Evolutionary conservation across 208 protist genomes (phyloP), one percentile per base, ranked within the genome.

Genomic region (Crithidia thermophila): DNA sequence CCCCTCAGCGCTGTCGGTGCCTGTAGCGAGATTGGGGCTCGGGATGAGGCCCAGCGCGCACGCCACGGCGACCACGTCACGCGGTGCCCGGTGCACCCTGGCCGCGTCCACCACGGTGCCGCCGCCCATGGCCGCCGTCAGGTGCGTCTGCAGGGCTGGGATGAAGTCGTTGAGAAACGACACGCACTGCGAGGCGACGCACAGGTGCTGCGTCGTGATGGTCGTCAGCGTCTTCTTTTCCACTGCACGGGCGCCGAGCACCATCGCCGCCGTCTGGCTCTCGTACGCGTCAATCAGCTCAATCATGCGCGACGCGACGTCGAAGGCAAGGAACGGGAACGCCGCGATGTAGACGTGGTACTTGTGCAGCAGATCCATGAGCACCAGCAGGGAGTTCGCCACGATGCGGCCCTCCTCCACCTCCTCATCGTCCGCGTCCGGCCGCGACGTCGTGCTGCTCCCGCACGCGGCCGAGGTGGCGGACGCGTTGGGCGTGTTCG

Each of bases 261-360:
- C 75, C 58, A 97, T 65, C 7, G 75, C 77, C 0, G 93, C 85
- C 28, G 71, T 77, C 45, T 88, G 75, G 11, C 70, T 70, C 40
- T 90, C 90, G 72, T 93, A 97, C n/a, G 84, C 68, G 34, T 74
- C 78, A 7, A 97, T 72, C 27, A 96, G 68, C 66, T 97, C 93
- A 47, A 85, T 77, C 57, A 94, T 83, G 39, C 76, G 83, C 11
- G 75, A 75, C 25, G 84, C 79, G 4, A 94, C 78, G 47, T 96
- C 90, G 69, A 89, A 88, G 30, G 86, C 89, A 49, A 97, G 75
- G 42, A 86, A 94, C 23, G 88, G 91, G 58, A 96, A 95, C 11
- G 73, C 68, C 0, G 70, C 79, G 14, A 95, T 75, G 67, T 82
- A 93, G 25, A 70, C 47, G 51, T 96, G 81, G 60, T 93, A 95